Conservation (phyloP, 2,329 filamentous ascomycete species). For the Penicillium sp. region DNA sequence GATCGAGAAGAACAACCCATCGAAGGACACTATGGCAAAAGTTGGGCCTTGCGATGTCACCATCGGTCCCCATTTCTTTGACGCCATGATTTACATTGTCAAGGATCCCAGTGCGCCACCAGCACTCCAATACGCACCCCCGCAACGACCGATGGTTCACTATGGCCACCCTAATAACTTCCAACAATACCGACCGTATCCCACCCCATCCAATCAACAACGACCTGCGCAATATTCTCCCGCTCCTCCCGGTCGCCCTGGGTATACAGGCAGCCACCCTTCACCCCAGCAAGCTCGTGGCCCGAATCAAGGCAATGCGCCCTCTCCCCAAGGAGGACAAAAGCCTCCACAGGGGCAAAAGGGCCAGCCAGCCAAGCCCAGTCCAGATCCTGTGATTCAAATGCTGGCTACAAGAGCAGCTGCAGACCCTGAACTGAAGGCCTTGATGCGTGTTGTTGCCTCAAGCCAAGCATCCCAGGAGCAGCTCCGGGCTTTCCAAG, state of each 20-base stretch:
- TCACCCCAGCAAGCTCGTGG: constrained; percentile 23
- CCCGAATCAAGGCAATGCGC: constrained; percentile 25
- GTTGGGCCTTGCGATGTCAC: constrained; percentile 60
- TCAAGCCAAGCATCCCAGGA: constrained; percentile 51
- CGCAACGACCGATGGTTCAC: constrained; percentile 45
- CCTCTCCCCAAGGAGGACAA: constrained; percentile 26
- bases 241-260: constrained; percentile 28
- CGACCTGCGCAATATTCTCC: constrained; percentile 30
- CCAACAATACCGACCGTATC: constrained; percentile 45
- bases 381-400: constrained; percentile 53
- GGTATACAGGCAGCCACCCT: constrained; percentile 26
- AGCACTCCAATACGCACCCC: constrained; percentile 39
- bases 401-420: constrained; percentile 54
- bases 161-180: constrained; percentile 44
- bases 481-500: constrained; percentile 51
- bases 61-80: constrained; percentile 64
- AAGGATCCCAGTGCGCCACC: constrained; percentile 49
- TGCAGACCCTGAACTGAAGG: constrained; percentile 50
- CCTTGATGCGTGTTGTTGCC: constrained; percentile 53
- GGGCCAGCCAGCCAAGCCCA: constrained; percentile 44
- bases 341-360: constrained; percentile 32
- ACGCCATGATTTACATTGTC: constrained; percentile 57
- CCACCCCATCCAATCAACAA: constrained; percentile 29
- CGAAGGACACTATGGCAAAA: constrained; percentile 55
- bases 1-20: constrained; percentile 47